Percentiles rank a stretch among this genome's conserved stretches.
Evolutionary conservation across 441 rosid genomes (phyloP).

Genomic region (Aleurites moluccanus): DNA sequence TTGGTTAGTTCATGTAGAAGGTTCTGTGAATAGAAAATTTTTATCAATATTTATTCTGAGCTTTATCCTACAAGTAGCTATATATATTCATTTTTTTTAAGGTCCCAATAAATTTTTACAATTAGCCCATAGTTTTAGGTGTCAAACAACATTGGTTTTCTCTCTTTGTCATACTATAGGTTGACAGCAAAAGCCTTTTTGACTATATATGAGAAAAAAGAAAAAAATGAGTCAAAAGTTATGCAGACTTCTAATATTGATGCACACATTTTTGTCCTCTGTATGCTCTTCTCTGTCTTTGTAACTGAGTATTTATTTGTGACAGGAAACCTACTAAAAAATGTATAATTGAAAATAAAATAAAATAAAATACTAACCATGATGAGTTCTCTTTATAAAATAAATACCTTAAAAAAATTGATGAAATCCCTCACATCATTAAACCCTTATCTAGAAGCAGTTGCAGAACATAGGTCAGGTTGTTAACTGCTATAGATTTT

Average conservation of each 20-base stretch:
- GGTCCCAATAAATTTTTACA: too few relatives aligned
- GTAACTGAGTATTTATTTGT: too few relatives aligned
- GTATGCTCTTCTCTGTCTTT: not conserved
- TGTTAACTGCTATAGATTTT: too few relatives aligned
- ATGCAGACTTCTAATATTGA: not conserved
- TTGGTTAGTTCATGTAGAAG: too few relatives aligned
- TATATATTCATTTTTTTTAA: not conserved
- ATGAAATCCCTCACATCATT: too few relatives aligned
- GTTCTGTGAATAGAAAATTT: too few relatives aligned
- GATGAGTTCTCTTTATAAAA: not conserved
- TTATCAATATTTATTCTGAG: too few relatives aligned
- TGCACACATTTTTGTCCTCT: not conserved
- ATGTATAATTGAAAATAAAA: too few relatives aligned
- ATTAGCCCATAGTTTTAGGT: constrained; percentile 7
- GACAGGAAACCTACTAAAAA: too few relatives aligned
- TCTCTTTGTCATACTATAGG: not conserved
- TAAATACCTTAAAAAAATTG: not conserved
- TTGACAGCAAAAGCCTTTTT: not conserved
- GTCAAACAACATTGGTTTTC: not conserved
- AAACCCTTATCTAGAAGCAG: not conserved
- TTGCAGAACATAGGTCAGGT: not conserved
- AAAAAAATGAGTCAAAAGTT: not conserved
- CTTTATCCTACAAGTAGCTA: not conserved
- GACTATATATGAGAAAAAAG: not conserved
- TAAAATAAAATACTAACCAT: too few relatives aligned